phyloP scores from a whole-genome alignment of 768 basidiomycete species.

The Amanita muscaria region DNA sequence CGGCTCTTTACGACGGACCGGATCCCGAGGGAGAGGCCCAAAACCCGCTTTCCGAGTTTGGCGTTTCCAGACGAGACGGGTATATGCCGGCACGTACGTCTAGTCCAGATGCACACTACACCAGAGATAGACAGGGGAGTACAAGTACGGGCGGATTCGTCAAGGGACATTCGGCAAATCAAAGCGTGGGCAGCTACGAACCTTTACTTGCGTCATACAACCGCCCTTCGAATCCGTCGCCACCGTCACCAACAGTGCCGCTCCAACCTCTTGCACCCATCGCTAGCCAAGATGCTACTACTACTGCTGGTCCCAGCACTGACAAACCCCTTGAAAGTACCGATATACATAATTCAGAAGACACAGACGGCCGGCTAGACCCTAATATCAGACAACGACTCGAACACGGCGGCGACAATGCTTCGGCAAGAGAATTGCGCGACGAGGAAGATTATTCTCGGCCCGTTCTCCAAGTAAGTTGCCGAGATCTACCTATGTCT shows the following conservation, averaged over 20 bases:
- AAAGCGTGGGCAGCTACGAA: constrained; percentile 42
- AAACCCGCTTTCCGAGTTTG: constrained; percentile 49
- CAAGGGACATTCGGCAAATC: constrained; percentile 29
- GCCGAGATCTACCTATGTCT: no score
- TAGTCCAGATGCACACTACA: constrained; percentile 24
- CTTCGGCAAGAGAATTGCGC: constrained; percentile 24
- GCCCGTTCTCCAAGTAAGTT: constrained; percentile 46
- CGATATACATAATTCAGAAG: constrained; percentile 25
- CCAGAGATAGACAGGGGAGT: constrained; percentile 25
- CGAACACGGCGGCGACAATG: constrained; percentile 20
- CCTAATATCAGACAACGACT: constrained; percentile 33
- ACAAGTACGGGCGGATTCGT: constrained; percentile 21
- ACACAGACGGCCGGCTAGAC: constrained; percentile 34
- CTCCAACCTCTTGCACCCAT: neutral
- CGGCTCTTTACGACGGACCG: constrained; percentile 29
- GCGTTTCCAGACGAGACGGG: constrained; percentile 26
- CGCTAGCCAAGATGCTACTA: neutral
- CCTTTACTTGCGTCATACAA: constrained; percentile 44
- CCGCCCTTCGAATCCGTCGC: constrained; percentile 7
- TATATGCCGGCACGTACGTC: constrained; percentile 40
- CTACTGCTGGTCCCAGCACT: neutral
- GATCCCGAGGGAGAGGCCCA: constrained; percentile 29
- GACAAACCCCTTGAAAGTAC: constrained; percentile 12
- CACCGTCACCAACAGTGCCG: constrained; percentile 1
- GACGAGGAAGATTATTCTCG: constrained; percentile 52